Evolutionary conservation across 306 rosid genomes (phyloP).

Genomic region (Acmispon strigosus): DNA sequence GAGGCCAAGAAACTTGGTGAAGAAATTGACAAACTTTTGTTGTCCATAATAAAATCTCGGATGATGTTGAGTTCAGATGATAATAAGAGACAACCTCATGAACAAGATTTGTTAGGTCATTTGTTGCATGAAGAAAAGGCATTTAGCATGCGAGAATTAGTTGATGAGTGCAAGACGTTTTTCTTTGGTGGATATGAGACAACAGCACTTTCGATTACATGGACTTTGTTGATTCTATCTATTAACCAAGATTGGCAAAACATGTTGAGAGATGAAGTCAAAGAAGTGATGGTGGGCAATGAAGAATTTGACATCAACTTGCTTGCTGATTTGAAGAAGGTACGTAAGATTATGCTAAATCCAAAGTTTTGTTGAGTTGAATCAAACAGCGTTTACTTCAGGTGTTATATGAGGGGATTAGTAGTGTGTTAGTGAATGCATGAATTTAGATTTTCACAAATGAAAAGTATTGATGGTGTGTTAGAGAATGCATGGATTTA

Average conservation of each 20-base stretch:
- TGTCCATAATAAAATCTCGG: slow-evolving; percentile 32
- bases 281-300: slow-evolving; percentile 43
- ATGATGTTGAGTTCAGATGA: slow-evolving; percentile 8
- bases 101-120: slow-evolving; percentile 49
- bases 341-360: neutral
- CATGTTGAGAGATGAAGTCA: slow-evolving; percentile 66
- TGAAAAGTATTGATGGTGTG: too few species aligned
- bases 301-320: slow-evolving; percentile 31
- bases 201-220: slow-evolving; percentile 67
- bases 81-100: neutral
- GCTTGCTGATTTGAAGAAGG: slow-evolving; percentile 64
- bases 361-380: neutral
- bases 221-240: slow-evolving; percentile 73
- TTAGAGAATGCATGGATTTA: too few species aligned
- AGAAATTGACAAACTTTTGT: slow-evolving; percentile 43
- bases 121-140: slow-evolving; percentile 42
- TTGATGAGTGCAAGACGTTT: slow-evolving; percentile 81
- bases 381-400: neutral
- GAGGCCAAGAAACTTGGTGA: slow-evolving; percentile 56
- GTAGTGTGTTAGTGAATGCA: too few species aligned
- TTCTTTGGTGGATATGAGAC: slow-evolving; percentile 89
- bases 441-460: too few species aligned
- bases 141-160: slow-evolving; percentile 37
- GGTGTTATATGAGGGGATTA: too few species aligned
- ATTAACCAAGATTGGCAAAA: slow-evolving; percentile 63